These are phyloP conservation scores for Guyanaporus albipodus DNA, from an alignment of 768 basidiomycete species.

Conservation along the genomic window DNA sequence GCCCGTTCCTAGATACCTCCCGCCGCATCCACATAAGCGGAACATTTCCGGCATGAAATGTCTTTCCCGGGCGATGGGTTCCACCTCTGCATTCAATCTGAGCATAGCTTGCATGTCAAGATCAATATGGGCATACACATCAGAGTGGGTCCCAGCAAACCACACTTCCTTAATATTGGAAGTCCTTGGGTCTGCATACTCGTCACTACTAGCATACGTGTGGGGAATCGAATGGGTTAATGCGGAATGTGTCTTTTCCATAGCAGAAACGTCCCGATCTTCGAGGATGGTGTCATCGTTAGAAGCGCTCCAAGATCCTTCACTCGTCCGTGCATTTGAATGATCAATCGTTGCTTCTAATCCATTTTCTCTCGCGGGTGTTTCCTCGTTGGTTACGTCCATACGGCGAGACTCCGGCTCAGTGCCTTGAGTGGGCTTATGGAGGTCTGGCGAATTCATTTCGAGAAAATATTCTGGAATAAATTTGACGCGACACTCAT, in stretches of 20 bases:
- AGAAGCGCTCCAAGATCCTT: background rate
- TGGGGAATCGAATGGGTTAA: background rate
- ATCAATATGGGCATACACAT: background rate
- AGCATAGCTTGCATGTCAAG: background rate
- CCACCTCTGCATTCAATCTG: background rate
- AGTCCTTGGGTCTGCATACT: background rate
- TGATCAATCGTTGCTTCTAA: background rate
- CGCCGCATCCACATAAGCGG: slow-evolving; percentile 6
- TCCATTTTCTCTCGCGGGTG: background rate
- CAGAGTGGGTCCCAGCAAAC: slow-evolving; percentile 6
- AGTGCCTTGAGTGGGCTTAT: background rate
- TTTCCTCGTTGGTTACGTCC: background rate
- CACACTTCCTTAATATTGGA: slow-evolving; percentile 6
- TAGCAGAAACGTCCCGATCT: background rate
- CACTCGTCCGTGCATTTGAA: background rate
- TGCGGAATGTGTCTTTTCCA: background rate
- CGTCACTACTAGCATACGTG: background rate
- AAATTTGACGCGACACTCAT: slow-evolving; percentile 59
- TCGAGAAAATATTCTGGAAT: slow-evolving; percentile 40
- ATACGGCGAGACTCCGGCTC: background rate
- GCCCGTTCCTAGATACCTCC: background rate
- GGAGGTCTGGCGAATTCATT: slow-evolving; percentile 19
- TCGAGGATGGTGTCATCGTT: background rate
- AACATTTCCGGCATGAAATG: slow-evolving; percentile 6
- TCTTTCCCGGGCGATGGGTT: slow-evolving; percentile 1